These are phyloP conservation scores for Trichoderma virens DNA, from an alignment of 495 filamentous ascomycete species.

Conservation along the genomic window DNA sequence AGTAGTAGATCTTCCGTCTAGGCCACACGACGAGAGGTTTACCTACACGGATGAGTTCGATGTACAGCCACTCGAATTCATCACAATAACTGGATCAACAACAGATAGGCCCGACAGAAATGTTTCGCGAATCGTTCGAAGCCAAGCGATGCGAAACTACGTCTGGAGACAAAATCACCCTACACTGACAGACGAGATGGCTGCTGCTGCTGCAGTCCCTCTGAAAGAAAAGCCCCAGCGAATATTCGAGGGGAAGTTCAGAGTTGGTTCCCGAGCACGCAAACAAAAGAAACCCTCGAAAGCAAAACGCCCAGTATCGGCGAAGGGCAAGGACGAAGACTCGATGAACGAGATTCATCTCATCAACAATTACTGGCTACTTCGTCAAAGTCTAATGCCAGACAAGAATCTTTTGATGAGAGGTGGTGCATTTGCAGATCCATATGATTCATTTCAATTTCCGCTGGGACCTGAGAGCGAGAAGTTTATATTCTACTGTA, in stretches of 20 bases:
- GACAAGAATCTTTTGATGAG: background rate
- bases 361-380: background rate
- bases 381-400: background rate
- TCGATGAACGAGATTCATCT: background rate
- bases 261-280: background rate
- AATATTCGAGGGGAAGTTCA: background rate
- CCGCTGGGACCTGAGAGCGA: background rate
- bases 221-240: background rate
- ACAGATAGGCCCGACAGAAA: background rate
- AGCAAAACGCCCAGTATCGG: background rate
- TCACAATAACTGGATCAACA: background rate
- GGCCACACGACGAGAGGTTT: background rate
- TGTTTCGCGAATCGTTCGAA: background rate
- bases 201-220: background rate
- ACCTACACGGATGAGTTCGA: background rate
- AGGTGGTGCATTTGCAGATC: background rate
- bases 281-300: background rate
- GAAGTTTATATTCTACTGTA: background rate
- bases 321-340: background rate
- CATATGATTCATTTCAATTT: background rate
- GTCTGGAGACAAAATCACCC: background rate
- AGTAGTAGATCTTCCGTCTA: background rate
- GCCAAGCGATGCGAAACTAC: background rate
- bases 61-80: background rate
- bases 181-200: background rate